phyloP scores from a whole-genome alignment of 2,329 filamentous ascomycete genomes.

The Sclerotinia nivalis region DNA sequence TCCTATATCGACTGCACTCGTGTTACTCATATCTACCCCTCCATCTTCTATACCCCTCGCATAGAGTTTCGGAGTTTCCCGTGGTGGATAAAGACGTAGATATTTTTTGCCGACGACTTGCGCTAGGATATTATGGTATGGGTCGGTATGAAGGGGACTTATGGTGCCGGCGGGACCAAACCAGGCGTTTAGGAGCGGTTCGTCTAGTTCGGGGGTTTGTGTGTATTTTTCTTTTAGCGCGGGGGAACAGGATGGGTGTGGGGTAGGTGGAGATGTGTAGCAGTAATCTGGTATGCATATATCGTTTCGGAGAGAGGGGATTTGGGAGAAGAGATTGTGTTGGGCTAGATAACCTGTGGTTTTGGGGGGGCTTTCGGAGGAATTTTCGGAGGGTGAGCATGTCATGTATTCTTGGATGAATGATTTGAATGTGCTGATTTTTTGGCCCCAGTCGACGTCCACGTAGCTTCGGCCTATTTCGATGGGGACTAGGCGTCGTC shows the following conservation, averaged over 20 bases:
- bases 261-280: conserved; percentile 65
- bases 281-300: conserved; percentile 83
- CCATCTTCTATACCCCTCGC: conserved; percentile 61
- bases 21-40: conserved; percentile 91
- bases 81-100: conserved; percentile 79
- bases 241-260: conserved; percentile 51
- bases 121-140: conserved; percentile 87
- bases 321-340: conserved; percentile 81
- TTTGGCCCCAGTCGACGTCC: conserved; percentile 80
- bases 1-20: conserved; percentile 75
- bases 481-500: conserved; percentile 78
- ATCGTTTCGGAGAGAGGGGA: conserved; percentile 74
- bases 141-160: conserved; percentile 90
- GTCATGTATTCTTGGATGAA: conserved; percentile 57
- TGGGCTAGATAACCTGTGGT: conserved; percentile 84
- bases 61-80: conserved; percentile 57
- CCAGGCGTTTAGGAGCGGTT: conserved; percentile 85
- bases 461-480: conserved; percentile 88
- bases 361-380: neutral
- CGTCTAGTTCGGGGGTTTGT: conserved; percentile 48
- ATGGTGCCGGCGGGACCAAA: conserved; percentile 86
- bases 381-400: neutral
- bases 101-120: conserved; percentile 93
- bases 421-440: conserved; percentile 70
- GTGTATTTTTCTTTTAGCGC: conserved; percentile 42